A percentile compares a stretch with the other conserved stretches of the same genome.
Conservation (phyloP, 441 rosid genomes). For the Adansonia gregorii region DNA sequence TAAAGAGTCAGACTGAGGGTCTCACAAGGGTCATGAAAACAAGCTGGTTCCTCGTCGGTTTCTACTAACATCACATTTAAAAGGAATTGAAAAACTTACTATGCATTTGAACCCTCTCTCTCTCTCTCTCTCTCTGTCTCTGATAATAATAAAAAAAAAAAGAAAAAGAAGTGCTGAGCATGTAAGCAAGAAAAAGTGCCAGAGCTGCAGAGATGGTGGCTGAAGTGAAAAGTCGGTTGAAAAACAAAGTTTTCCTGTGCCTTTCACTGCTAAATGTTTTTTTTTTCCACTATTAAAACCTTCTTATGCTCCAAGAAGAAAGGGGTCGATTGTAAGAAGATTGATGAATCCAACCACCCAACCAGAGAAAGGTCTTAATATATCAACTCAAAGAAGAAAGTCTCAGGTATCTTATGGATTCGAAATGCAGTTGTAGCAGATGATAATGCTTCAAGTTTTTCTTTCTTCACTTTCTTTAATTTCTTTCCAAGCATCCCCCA, state of each 20-base stretch:
- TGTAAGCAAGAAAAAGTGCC: not conserved
- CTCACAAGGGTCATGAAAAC: not conserved
- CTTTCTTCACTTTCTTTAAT: not conserved
- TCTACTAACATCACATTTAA: not conserved
- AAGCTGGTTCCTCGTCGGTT: constrained; percentile 1
- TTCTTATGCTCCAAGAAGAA: too few species aligned
- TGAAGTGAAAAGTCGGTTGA: not conserved
- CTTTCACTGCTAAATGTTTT: not conserved
- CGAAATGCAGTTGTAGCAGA: not conserved
- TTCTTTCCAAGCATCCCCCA: not conserved
- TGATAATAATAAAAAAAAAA: too few species aligned
- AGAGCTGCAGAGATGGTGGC: constrained; percentile 1
- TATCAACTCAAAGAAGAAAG: not conserved
- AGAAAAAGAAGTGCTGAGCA: not conserved
- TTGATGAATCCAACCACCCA: too few species aligned
- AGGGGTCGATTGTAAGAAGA: too few species aligned
- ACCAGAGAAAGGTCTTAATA: not conserved
- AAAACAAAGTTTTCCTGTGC: not conserved
- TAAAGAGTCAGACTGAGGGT: not conserved
- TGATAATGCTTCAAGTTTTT: not conserved
- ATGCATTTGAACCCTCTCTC: not conserved
- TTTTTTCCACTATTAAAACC: too few species aligned
- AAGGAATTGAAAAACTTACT: not conserved
- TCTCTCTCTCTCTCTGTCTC: not conserved
- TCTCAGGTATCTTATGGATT: too few species aligned